These are phyloP conservation scores for Heliosperma pusillum DNA, from an alignment of 148 eudicot species.

Conservation along the genomic window DNA sequence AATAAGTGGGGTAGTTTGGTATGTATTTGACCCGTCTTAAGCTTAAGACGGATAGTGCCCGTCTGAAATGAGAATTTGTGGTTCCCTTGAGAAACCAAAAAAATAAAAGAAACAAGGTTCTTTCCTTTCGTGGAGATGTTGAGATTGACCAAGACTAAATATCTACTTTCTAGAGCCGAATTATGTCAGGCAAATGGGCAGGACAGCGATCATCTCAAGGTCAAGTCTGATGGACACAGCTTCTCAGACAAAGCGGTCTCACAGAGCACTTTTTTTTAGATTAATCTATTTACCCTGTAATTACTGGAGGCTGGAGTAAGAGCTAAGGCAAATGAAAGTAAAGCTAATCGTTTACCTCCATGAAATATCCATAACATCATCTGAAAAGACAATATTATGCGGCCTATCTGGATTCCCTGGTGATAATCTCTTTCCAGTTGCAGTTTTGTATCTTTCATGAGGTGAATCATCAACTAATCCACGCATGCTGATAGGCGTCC, in stretches of 20 bases:
- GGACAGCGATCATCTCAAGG: neutral
- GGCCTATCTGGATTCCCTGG: slow-evolving; percentile 35
- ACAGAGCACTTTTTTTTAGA: too few relatives aligned
- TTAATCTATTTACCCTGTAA: too few relatives aligned
- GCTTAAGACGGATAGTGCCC: too few relatives aligned
- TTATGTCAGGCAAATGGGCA: neutral
- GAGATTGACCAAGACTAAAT: neutral
- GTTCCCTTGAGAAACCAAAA: neutral
- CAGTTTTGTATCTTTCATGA: slow-evolving; percentile 32
- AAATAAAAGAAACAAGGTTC: neutral
- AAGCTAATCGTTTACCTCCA: slow-evolving; percentile 48
- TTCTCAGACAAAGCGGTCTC: too few relatives aligned
- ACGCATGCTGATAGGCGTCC: slow-evolving; percentile 32
- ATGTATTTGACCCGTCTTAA: too few relatives aligned
- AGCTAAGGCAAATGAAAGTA: neutral
- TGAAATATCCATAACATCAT: slow-evolving; percentile 60
- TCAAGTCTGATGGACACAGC: neutral
- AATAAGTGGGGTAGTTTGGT: too few relatives aligned
- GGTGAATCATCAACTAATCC: slow-evolving; percentile 37
- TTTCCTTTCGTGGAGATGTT: neutral
- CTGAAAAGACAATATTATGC: slow-evolving; percentile 25
- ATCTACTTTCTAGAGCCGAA: slow-evolving; percentile 1
- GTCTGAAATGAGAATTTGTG: too few relatives aligned
- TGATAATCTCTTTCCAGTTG: slow-evolving; percentile 32
- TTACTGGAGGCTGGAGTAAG: neutral